phyloP scores from a whole-genome alignment of 129 eudicot genomes.

The Silybum marianum region DNA sequence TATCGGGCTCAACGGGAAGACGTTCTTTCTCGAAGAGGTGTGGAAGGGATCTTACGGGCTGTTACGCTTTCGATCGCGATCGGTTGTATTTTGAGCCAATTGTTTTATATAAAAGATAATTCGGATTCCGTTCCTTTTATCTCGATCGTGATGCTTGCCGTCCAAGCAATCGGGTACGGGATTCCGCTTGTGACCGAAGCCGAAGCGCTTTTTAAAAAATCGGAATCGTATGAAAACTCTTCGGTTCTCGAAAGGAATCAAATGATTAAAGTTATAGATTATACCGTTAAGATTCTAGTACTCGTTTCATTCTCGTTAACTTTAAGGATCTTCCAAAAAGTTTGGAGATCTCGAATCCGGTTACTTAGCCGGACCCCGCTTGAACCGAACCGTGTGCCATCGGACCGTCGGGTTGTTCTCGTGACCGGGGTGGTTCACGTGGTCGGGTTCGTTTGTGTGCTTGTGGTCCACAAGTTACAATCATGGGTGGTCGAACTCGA shows the following conservation, averaged over 20 bases:
- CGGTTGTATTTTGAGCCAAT: conserved; percentile 56
- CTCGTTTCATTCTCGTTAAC: conserved; percentile 66
- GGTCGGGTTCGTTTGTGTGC: conserved; percentile 58
- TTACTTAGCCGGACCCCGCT: conserved; percentile 61
- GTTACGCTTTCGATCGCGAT: conserved; percentile 72
- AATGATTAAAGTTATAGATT: conserved; percentile 63
- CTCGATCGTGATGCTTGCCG: conserved; percentile 81
- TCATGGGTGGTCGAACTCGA: conserved; percentile 73
- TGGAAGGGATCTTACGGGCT: conserved; percentile 77
- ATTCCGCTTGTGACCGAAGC: conserved; percentile 77
- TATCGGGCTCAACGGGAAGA: conserved; percentile 89
- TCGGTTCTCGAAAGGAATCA: conserved; percentile 73
- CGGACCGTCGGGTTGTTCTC: conserved; percentile 56
- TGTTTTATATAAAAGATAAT: conserved; percentile 58
- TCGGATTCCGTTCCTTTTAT: conserved; percentile 61
- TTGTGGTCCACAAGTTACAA: conserved; percentile 46
- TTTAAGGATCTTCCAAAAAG: conserved; percentile 70
- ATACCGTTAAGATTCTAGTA: conserved; percentile 75
- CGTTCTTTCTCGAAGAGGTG: conserved; percentile 72
- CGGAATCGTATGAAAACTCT: conserved; percentile 56
- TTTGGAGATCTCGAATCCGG: conserved; percentile 73
- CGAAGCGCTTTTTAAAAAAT: conserved; percentile 57
- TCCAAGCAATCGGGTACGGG: conserved; percentile 80
- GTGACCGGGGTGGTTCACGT: conserved; percentile 52
- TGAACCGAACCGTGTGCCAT: conserved; percentile 69